phyloP scores from a whole-genome alignment of 345 rosid genomes.

The Stellera chamaejasme region DNA sequence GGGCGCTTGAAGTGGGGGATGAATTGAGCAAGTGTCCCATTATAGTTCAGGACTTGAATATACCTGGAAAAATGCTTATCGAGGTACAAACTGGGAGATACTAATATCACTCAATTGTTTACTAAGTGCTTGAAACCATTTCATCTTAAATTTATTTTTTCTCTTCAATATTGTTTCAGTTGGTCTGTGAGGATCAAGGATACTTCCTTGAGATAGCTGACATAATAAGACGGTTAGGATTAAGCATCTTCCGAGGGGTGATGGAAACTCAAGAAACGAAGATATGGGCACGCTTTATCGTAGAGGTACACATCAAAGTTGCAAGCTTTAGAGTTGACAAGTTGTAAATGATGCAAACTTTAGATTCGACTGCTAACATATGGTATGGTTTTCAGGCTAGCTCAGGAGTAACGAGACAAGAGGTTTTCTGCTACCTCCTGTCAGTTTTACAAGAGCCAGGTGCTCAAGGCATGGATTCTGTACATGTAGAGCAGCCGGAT shows the following conservation, averaged over 20 bases:
- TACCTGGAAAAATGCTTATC: conserved; percentile 75
- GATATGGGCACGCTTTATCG: conserved; percentile 80
- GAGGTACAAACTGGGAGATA: conserved; percentile 38
- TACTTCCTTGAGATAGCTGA: conserved; percentile 83
- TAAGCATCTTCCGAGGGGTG: conserved; percentile 73
- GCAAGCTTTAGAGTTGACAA: background rate
- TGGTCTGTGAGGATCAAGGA: conserved; percentile 72
- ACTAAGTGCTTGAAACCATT: conserved; percentile 1
- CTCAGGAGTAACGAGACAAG: conserved; percentile 52
- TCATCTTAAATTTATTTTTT: background rate
- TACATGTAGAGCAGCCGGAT: conserved; percentile 19
- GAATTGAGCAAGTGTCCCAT: conserved; percentile 65
- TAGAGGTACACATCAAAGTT: conserved; percentile 42
- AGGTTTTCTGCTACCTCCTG: conserved; percentile 75
- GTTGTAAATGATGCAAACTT: background rate
- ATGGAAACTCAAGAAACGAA: conserved; percentile 54
- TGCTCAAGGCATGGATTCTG: conserved; percentile 20
- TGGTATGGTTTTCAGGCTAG: conserved; percentile 42
- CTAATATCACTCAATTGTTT: background rate
- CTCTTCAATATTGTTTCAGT: conserved; percentile 28
- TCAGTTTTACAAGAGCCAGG: conserved; percentile 47
- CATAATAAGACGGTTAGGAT: conserved; percentile 55
- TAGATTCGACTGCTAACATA: background rate
- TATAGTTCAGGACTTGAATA: conserved; percentile 66
- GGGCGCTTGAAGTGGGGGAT: conserved; percentile 85